Evolutionary conservation across 106 monocot genomes (phyloP).

Genomic region (Dioscorea alata): DNA sequence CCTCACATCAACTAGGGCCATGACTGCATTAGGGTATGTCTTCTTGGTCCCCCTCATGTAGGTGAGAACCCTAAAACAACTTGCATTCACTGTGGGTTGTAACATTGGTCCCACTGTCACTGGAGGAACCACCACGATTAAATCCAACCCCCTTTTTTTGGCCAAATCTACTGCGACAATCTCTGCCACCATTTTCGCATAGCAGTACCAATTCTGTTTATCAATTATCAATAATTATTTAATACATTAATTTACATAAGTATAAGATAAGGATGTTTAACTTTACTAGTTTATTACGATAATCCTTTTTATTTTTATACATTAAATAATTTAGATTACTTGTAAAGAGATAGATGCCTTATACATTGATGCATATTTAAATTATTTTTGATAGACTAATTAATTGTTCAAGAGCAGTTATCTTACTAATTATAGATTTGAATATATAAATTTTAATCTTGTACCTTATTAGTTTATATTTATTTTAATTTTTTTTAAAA

Average conservation of each 20-base stretch:
- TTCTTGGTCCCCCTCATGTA: conserved; percentile 29
- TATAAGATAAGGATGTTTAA: no score
- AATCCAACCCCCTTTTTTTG: conserved; percentile 13
- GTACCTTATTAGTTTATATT: no score
- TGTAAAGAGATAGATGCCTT: no score
- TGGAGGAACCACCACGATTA: conserved; percentile 33
- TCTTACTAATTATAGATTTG: no score
- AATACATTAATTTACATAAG: neutral
- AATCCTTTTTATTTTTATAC: no score
- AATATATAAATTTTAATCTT: no score
- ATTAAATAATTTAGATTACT: no score
- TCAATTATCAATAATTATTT: neutral
- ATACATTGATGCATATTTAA: no score
- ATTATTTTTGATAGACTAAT: no score
- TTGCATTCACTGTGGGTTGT: conserved; percentile 26
- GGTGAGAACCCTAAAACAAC: conserved; percentile 21
- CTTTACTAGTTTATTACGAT: no score
- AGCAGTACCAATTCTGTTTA: conserved; percentile 39
- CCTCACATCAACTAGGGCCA: conserved; percentile 46
- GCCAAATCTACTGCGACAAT: conserved; percentile 27
- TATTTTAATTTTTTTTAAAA: no score
- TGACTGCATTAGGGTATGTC: conserved; percentile 30
- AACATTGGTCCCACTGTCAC: conserved; percentile 38
- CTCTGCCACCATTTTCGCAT: conserved; percentile 37
- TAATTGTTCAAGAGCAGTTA: no score